Conservation (phyloP, 2,329 filamentous ascomycete species). For the Pseudogymnoascus verrucosus region DNA sequence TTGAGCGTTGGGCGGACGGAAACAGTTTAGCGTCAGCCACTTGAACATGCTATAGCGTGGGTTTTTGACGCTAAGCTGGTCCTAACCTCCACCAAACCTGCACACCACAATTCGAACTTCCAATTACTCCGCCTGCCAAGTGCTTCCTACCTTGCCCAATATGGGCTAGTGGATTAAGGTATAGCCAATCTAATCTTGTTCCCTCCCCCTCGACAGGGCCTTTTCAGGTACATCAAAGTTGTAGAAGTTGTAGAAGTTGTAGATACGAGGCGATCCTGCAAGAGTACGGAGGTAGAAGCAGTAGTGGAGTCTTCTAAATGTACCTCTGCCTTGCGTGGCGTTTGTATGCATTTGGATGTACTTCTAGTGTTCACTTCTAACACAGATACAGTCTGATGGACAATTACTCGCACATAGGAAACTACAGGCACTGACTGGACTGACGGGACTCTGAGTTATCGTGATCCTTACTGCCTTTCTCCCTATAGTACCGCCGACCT, state of each 20-base stretch:
- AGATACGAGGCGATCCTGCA: conserved; percentile 5
- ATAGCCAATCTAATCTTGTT: conserved; percentile 6
- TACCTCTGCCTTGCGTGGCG: not conserved
- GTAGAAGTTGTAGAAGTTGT: not conserved
- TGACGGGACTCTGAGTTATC: not conserved
- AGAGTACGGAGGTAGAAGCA: conserved; percentile 3
- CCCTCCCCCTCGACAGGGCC: not conserved
- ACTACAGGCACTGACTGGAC: not conserved
- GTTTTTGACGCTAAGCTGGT: no score
- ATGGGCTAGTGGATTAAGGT: not conserved
- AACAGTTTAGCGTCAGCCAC: not conserved
- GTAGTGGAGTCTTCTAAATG: not conserved
- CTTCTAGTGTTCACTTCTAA: not conserved
- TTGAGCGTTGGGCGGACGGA: not conserved
- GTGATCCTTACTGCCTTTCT: conserved; percentile 4
- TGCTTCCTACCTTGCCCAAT: not conserved
- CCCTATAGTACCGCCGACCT: not conserved
- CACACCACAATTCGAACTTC: conserved; percentile 8
- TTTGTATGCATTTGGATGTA: conserved; percentile 4
- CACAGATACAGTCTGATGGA: not conserved
- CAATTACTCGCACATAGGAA: not conserved
- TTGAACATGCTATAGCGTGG: not conserved
- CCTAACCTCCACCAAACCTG: not conserved
- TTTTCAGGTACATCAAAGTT: not conserved
- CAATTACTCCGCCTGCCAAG: conserved; percentile 8